Evolutionary conservation across 768 basidiomycete genomes (phyloP).

Genomic region (Kwoniella sp.): DNA sequence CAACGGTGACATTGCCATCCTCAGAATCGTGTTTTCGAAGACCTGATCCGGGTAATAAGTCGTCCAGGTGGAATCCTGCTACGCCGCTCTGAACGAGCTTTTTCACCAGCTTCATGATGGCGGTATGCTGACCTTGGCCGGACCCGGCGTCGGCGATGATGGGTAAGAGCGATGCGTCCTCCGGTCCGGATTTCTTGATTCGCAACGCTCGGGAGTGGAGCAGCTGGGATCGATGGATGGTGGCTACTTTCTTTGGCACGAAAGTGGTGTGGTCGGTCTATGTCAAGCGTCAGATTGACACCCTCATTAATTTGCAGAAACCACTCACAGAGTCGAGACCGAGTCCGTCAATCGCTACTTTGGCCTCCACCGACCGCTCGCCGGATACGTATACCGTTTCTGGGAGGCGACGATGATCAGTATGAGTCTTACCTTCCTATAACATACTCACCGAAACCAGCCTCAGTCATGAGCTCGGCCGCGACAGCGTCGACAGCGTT

Average conservation of each 20-base stretch:
- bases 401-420: slow-evolving; percentile 11
- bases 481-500: slow-evolving; percentile 84
- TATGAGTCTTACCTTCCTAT: not conserved
- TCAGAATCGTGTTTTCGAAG: slow-evolving; percentile 78
- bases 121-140: slow-evolving; percentile 87
- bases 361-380: slow-evolving; percentile 73
- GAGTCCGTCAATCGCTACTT: slow-evolving; percentile 11
- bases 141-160: slow-evolving; percentile 96
- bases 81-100: slow-evolving; percentile 95
- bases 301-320: slow-evolving; percentile 79
- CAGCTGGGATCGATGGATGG: slow-evolving; percentile 87
- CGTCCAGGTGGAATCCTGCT: slow-evolving; percentile 87
- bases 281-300: too few relatives aligned
- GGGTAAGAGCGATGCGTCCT: slow-evolving; percentile 63
- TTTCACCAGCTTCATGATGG: slow-evolving; percentile 92
- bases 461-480: slow-evolving; percentile 58
- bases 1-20: slow-evolving; percentile 88
- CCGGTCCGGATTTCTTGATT: slow-evolving; percentile 20
- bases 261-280: slow-evolving; percentile 90
- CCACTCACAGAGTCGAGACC: slow-evolving; percentile 21
- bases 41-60: slow-evolving; percentile 75
- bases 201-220: slow-evolving; percentile 70
- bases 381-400: slow-evolving; percentile 91
- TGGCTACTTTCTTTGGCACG: slow-evolving; percentile 91
- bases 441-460: slow-evolving; percentile 19